phyloP scores from a whole-genome alignment of 495 filamentous ascomycete genomes.

The Neurospora sp. region DNA sequence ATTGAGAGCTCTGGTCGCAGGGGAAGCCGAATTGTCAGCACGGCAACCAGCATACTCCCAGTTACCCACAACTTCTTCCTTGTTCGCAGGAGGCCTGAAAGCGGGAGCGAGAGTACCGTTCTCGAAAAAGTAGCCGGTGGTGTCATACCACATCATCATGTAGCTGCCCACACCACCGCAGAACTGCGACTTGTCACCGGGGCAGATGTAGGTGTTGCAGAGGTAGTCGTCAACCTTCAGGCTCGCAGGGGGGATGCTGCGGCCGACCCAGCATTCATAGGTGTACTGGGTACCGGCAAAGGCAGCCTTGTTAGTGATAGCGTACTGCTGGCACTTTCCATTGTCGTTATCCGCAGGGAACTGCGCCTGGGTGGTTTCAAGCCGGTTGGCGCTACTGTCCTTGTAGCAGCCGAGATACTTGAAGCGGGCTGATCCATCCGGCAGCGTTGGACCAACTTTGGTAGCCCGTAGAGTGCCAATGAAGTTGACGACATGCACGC shows the following conservation, averaged over 20 bases:
- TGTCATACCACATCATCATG: slow-evolving; percentile 9
- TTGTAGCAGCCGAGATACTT: slow-evolving; percentile 31
- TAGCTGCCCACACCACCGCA: slow-evolving; percentile 25
- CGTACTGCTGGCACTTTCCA: slow-evolving; percentile 26
- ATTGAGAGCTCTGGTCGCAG: slow-evolving; percentile 9
- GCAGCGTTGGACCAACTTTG: slow-evolving; percentile 20
- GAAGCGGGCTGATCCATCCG: slow-evolving; percentile 18
- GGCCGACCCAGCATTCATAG: slow-evolving; percentile 22
- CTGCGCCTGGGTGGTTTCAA: slow-evolving; percentile 18
- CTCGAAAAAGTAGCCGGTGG: slow-evolving; percentile 4
- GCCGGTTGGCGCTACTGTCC: slow-evolving; percentile 18
- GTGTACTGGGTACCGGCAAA: slow-evolving; percentile 28
- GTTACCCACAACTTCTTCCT: slow-evolving; percentile 13
- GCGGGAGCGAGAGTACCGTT: slow-evolving; percentile 7
- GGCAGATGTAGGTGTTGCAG: slow-evolving; percentile 22
- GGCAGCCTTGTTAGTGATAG: slow-evolving; percentile 12
- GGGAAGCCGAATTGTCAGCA: slow-evolving; percentile 13
- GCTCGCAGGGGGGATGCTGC: slow-evolving; percentile 20
- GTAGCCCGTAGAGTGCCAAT: slow-evolving; percentile 18
- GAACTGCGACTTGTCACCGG: slow-evolving; percentile 22
- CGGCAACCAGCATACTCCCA: slow-evolving; percentile 24
- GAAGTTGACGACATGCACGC: slow-evolving; percentile 24
- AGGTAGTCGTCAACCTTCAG: slow-evolving; percentile 18
- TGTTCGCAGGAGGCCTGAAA: slow-evolving; percentile 7
- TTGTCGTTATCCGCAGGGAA: slow-evolving; percentile 17